Conservation (phyloP, 176 grass and related monocot genomes). For the Paspalum vaginatum region DNA sequence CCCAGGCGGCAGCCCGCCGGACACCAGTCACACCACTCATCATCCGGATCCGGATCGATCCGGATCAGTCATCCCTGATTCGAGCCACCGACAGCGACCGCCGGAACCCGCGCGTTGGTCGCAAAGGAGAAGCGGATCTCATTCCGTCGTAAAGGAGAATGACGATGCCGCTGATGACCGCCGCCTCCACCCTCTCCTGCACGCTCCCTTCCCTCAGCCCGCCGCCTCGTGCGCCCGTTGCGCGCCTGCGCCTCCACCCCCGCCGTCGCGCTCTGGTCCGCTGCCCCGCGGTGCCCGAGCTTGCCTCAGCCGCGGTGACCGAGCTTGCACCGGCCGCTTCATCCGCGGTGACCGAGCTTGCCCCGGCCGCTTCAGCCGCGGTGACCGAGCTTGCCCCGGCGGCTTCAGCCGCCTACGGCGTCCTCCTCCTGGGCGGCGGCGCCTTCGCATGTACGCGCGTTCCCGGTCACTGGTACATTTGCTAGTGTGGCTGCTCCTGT, state of each 20-base stretch:
- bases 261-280: conserved; percentile 36
- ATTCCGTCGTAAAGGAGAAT: conserved; percentile 17
- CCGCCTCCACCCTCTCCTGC: conserved; percentile 26
- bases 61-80: background rate
- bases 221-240: background rate
- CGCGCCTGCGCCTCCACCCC: background rate
- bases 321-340: conserved; percentile 61
- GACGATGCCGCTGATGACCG: conserved; percentile 29
- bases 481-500: conserved; percentile 5
- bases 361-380: conserved; percentile 52
- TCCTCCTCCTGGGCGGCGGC: conserved; percentile 75
- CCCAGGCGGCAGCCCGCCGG: background rate
- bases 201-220: background rate
- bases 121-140: too few relatives aligned
- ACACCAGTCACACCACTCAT: background rate
- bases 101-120: background rate
- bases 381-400: conserved; percentile 63
- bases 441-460: conserved; percentile 58
- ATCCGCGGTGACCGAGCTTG: conserved; percentile 39
- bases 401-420: conserved; percentile 59
- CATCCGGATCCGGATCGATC: too few relatives aligned
- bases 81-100: conserved; percentile 24
- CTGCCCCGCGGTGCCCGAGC: conserved; percentile 58
- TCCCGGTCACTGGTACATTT: background rate
- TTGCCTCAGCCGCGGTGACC: conserved; percentile 41